These are phyloP conservation scores for Heliocybe sulcata DNA, from an alignment of 1,284 basidiomycete genomes.

Conservation along the genomic window DNA sequence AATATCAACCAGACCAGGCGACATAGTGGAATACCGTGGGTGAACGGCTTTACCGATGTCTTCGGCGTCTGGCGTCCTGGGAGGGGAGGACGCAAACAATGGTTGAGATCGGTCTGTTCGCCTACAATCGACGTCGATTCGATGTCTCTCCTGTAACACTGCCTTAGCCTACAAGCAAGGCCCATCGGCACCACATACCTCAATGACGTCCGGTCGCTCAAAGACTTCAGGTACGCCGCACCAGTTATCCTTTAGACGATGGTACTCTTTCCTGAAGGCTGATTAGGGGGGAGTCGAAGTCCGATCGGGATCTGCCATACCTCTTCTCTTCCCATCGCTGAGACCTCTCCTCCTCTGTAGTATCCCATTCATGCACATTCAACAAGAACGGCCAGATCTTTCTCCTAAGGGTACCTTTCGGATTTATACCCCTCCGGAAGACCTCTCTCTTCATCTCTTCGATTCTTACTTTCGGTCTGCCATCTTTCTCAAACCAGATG, in stretches of 20 bases:
- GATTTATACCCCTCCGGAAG: slow-evolving; percentile 65
- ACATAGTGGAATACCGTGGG: slow-evolving; percentile 58
- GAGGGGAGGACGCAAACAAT: slow-evolving; percentile 59
- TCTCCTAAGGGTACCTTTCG: slow-evolving; percentile 47
- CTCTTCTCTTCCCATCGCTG: slow-evolving; percentile 56
- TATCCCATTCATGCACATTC: slow-evolving; percentile 78
- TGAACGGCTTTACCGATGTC: slow-evolving; percentile 44
- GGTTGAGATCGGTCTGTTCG: slow-evolving; percentile 93
- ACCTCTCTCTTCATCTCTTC: slow-evolving; percentile 71
- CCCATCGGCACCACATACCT: slow-evolving; percentile 30
- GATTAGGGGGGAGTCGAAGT: neutral
- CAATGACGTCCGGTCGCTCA: slow-evolving; percentile 69
- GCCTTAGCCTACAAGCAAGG: neutral
- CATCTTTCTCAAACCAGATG: slow-evolving; percentile 67
- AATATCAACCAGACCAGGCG: slow-evolving; percentile 60
- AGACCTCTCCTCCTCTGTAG: slow-evolving; percentile 45
- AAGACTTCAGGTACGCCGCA: slow-evolving; percentile 75
- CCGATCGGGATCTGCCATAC: slow-evolving; percentile 25
- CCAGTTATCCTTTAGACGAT: slow-evolving; percentile 71
- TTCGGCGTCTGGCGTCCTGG: slow-evolving; percentile 19
- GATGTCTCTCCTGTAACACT: slow-evolving; percentile 61
- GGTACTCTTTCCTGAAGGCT: slow-evolving; percentile 53
- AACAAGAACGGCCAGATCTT: slow-evolving; percentile 89
- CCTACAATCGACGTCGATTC: slow-evolving; percentile 93
- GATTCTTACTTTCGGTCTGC: slow-evolving; percentile 54